Evolutionary conservation across 495 filamentous ascomycete genomes (phyloP).

Genomic region (Talaromyces liani): DNA sequence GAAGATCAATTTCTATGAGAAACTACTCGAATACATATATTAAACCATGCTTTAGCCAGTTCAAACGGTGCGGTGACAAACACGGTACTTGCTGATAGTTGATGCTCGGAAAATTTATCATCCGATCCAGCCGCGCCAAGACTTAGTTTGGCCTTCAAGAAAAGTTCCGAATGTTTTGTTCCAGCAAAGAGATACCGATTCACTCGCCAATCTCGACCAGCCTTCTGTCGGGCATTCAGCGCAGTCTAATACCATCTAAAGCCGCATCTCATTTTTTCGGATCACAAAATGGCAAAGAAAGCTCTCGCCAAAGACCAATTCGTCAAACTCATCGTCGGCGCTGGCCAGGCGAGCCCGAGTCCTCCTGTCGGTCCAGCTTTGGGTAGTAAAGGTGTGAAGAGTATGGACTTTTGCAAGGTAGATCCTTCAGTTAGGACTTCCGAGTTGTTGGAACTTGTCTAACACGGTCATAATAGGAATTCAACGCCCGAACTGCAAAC

Average conservation of each 20-base stretch:
- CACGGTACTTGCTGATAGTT: too few species aligned
- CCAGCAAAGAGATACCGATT: not conserved
- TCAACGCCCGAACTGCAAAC: constrained; percentile 89
- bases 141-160: not conserved
- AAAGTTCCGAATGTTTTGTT: constrained; percentile 1
- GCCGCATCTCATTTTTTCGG: not conserved
- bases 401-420: constrained; percentile 99
- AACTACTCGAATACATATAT: too few species aligned
- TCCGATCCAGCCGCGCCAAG: not conserved
- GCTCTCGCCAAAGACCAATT: constrained; percentile 68
- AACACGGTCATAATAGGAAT: constrained; percentile 58
- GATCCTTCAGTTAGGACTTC: constrained; percentile 10
- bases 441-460: not conserved
- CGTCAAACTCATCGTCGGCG: constrained; percentile 96
- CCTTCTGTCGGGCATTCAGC: not conserved
- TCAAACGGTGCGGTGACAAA: too few species aligned
- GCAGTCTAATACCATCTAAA: not conserved
- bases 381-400: constrained; percentile 97
- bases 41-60: too few species aligned
- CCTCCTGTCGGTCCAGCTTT: constrained; percentile 97
- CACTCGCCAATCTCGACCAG: not conserved
- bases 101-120: not conserved
- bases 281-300: constrained; percentile 14
- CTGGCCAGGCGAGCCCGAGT: constrained; percentile 91
- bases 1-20: too few species aligned